These are phyloP conservation scores for Coleophoma eucalyptorum DNA, from an alignment of 2,329 filamentous ascomycete genomes.

Conservation along the genomic window DNA sequence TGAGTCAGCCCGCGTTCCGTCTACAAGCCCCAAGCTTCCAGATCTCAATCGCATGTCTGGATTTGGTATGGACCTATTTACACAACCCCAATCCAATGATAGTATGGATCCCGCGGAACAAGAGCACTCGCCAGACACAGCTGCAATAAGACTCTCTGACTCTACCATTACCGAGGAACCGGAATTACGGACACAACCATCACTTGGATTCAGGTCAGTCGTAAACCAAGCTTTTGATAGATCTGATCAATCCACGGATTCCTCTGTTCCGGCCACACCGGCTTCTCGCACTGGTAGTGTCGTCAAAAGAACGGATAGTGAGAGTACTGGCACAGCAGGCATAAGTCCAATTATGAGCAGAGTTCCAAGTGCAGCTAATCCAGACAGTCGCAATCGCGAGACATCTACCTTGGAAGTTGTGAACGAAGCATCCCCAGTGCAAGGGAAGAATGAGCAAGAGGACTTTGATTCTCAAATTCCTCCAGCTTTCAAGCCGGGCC, in stretches of 20 bases:
- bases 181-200: constrained; percentile 46
- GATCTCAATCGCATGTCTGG: constrained; percentile 54
- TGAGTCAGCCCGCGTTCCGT: constrained; percentile 24
- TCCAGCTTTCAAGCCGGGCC: constrained; percentile 44
- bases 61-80: constrained; percentile 57
- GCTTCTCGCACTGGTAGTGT: constrained; percentile 41
- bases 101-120: constrained; percentile 4
- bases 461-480: neutral
- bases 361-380: constrained; percentile 38
- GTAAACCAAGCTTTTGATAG: constrained; percentile 65
- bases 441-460: neutral
- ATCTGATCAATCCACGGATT: constrained; percentile 37
- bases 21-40: constrained; percentile 54
- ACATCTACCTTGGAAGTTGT: constrained; percentile 46
- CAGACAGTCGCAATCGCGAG: constrained; percentile 28
- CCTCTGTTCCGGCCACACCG: constrained; percentile 44
- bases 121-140: constrained; percentile 3
- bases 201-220: constrained; percentile 52
- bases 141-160: neutral
- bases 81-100: constrained; percentile 16
- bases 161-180: constrained; percentile 7
- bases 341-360: constrained; percentile 63
- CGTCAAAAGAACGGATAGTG: constrained; percentile 56
- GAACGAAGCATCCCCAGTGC: constrained; percentile 26
- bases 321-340: constrained; percentile 43